Evolutionary conservation across 192 early-diverging fungal genomes (phyloP).

Genomic region (Rhizophagus clarus): DNA sequence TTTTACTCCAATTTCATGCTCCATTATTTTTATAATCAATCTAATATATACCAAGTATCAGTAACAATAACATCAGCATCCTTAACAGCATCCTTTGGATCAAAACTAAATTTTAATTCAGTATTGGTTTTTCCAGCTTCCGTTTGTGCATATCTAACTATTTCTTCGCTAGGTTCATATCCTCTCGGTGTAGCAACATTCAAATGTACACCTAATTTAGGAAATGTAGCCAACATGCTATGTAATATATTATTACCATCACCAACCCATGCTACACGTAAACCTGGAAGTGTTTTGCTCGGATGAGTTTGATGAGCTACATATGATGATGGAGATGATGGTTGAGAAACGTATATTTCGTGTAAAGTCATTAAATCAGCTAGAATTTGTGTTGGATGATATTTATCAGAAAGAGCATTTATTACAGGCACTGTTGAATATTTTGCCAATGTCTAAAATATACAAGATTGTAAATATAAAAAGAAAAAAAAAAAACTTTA

Average conservation of each 20-base stretch:
- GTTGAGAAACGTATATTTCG: slow-evolving; percentile 64
- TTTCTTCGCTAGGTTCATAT: slow-evolving; percentile 73
- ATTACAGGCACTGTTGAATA: slow-evolving; percentile 92
- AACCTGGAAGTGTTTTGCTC: slow-evolving; percentile 58
- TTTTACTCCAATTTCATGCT: not conserved
- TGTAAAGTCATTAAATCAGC: slow-evolving; percentile 96
- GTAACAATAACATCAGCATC: slow-evolving; percentile 92
- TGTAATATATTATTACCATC: slow-evolving; percentile 98
- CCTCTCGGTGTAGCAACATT: slow-evolving; percentile 82
- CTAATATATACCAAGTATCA: slow-evolving; percentile 81
- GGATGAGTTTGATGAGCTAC: slow-evolving; percentile 54
- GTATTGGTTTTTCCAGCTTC: slow-evolving; percentile 61
- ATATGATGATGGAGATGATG: slow-evolving; percentile 32
- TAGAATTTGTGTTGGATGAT: slow-evolving; percentile 96
- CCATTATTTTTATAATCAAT: not conserved
- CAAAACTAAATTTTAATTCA: slow-evolving; percentile 56
- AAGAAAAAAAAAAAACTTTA: not conserved
- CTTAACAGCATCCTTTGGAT: slow-evolving; percentile 77
- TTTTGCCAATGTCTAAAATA: slow-evolving; percentile 71
- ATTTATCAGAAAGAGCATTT: slow-evolving; percentile 93
- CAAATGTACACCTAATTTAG: slow-evolving; percentile 84
- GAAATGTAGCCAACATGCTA: slow-evolving; percentile 85
- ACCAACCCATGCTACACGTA: slow-evolving; percentile 97
- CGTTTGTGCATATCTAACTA: slow-evolving; percentile 66
- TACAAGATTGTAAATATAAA: not conserved